phyloP scores from a whole-genome alignment of 1,284 basidiomycete genomes.

The Fomitopsis schrenkii region DNA sequence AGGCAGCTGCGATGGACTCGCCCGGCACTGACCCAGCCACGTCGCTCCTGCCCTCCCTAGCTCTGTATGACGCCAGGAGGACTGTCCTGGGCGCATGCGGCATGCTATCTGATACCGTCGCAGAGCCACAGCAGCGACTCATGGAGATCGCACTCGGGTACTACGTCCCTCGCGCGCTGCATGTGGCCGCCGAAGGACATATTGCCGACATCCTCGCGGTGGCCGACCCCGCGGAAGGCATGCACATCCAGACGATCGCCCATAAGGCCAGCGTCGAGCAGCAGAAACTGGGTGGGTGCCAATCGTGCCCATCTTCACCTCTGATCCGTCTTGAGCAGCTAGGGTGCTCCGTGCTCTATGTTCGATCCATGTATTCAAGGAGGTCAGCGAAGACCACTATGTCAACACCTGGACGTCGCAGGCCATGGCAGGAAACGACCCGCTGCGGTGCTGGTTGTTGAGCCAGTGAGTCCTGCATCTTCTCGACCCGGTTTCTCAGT shows the following conservation, averaged over 20 bases:
- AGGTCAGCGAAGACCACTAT: constrained; percentile 8
- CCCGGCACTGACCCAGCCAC: not conserved
- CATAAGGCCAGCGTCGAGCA: constrained; percentile 1
- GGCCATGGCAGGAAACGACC: constrained; percentile 6
- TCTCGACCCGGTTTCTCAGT: not conserved
- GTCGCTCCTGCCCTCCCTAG: constrained; percentile 5
- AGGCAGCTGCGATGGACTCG: not conserved
- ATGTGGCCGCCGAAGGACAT: constrained; percentile 11
- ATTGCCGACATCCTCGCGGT: constrained; percentile 13
- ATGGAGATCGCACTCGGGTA: constrained; percentile 11
- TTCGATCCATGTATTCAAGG: constrained; percentile 10
- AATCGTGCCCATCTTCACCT: not conserved
- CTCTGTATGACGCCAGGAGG: constrained; percentile 10
- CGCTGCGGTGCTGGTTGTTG: constrained; percentile 6
- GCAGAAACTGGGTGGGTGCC: constrained; percentile 9
- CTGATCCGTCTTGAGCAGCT: not conserved
- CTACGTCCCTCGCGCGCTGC: constrained; percentile 13
- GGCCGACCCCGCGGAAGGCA: constrained; percentile 6
- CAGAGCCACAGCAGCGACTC: constrained; percentile 11
- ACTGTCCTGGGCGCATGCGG: constrained; percentile 12
- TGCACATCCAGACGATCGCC: constrained; percentile 6
- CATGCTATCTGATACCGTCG: constrained; percentile 9
- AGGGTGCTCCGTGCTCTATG: constrained; percentile 10
- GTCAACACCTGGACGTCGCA: constrained; percentile 11
- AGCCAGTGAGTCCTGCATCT: not conserved